Percentiles rank a stretch among this genome's conserved stretches.
Conservation (phyloP, 164 flowering plant genomes). For the Vitis cinerea region DNA sequence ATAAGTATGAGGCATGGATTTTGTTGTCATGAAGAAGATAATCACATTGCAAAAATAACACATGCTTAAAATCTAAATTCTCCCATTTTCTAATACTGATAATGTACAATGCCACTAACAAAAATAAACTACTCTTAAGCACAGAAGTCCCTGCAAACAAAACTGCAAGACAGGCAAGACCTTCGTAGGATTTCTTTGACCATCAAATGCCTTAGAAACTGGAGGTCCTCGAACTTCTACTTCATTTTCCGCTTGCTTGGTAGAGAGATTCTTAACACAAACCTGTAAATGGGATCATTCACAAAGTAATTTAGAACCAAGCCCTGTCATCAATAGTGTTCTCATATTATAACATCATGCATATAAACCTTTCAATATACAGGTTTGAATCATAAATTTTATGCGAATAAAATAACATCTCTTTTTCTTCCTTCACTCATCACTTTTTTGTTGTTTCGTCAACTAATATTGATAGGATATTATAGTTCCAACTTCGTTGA, state of each 20-base stretch:
- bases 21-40: too few species aligned
- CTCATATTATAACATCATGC: too few species aligned
- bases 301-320: too few species aligned
- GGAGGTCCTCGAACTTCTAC: slow-evolving; percentile 98
- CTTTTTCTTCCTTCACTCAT: too few species aligned
- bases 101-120: not conserved
- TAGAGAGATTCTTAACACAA: slow-evolving; percentile 51
- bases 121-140: not conserved
- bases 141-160: not conserved
- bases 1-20: too few species aligned
- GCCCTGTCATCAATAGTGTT: too few species aligned
- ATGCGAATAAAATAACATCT: too few species aligned
- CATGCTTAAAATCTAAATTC: not conserved
- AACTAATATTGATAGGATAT: too few species aligned
- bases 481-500: too few species aligned
- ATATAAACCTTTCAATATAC: too few species aligned
- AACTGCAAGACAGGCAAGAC: slow-evolving; percentile 25
- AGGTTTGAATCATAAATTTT: too few species aligned
- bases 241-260: slow-evolving; percentile 71
- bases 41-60: not conserved
- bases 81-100: not conserved
- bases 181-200: slow-evolving; percentile 87
- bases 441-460: too few species aligned
- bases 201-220: slow-evolving; percentile 80
- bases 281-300: slow-evolving; percentile 41